These are phyloP conservation scores for Ophiocordyceps robertsii DNA, from an alignment of 2,329 filamentous ascomycete genomes.

Conservation along the genomic window DNA sequence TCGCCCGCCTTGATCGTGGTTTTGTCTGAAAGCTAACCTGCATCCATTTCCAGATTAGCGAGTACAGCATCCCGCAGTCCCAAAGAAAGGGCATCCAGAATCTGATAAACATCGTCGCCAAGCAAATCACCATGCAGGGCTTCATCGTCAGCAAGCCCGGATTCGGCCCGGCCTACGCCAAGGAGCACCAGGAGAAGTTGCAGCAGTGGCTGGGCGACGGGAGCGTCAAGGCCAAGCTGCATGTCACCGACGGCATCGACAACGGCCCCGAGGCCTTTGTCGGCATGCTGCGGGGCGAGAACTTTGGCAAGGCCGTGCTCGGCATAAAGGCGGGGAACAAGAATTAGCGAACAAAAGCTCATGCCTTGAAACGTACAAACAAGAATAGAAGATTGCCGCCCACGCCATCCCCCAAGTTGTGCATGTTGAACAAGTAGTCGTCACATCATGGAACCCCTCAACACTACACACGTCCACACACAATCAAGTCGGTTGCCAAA, in stretches of 20 bases:
- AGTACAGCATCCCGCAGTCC: constrained; percentile 50
- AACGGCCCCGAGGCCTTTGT: constrained; percentile 62
- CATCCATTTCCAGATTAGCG: constrained; percentile 36
- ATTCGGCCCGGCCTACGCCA: constrained; percentile 51
- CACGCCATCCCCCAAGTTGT: no score
- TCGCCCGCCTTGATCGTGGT: neutral
- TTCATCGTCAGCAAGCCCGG: constrained; percentile 58
- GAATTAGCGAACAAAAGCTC: neutral
- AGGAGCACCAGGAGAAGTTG: constrained; percentile 65
- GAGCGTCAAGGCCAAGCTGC: constrained; percentile 55
- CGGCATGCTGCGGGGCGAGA: constrained; percentile 63
- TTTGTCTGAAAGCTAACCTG: neutral
- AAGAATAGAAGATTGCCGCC: no score
- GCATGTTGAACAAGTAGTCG: no score
- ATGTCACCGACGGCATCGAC: constrained; percentile 64
- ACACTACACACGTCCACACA: no score
- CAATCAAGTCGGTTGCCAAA: no score
- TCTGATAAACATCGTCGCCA: constrained; percentile 49
- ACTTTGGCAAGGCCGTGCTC: constrained; percentile 76
- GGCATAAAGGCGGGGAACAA: constrained; percentile 29
- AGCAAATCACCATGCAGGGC: constrained; percentile 58
- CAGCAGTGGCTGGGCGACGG: constrained; percentile 66
- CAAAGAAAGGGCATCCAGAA: constrained; percentile 56
- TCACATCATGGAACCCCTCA: no score
- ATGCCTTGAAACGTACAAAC: no score